Evolutionary conservation across 2,329 filamentous ascomycete genomes (phyloP).

Genomic region (Ophiocordyceps robertsii): DNA sequence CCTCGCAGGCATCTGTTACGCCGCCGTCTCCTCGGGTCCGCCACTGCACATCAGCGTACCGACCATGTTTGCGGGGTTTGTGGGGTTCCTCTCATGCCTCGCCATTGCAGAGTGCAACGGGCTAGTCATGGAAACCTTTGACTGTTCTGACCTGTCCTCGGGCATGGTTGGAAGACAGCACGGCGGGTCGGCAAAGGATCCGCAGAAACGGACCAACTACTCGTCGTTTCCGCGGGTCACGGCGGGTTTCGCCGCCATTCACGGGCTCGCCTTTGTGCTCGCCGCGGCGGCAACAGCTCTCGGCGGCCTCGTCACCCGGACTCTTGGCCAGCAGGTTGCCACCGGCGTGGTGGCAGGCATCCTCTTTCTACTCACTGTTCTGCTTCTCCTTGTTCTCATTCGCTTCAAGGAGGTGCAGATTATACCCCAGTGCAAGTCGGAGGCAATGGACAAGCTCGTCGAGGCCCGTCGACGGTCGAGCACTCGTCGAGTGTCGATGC

Average conservation of each 20-base stretch:
- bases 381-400: constrained; percentile 48
- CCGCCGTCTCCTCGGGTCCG: constrained; percentile 50
- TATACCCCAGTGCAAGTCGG: constrained; percentile 46
- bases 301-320: constrained; percentile 53
- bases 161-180: constrained; percentile 49
- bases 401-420: constrained; percentile 56
- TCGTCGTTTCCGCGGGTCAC: constrained; percentile 62
- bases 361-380: constrained; percentile 47
- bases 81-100: constrained; percentile 60
- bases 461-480: constrained; percentile 34
- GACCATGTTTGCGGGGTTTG: constrained; percentile 48
- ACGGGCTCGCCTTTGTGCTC: constrained; percentile 54
- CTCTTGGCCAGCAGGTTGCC: constrained; percentile 51
- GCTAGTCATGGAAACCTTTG: constrained; percentile 68
- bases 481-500: constrained; percentile 28
- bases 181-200: constrained; percentile 21
- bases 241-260: constrained; percentile 58
- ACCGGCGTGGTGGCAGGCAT: constrained; percentile 58
- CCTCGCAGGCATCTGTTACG: constrained; percentile 52
- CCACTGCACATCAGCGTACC: constrained; percentile 48
- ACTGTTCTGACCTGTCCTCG: constrained; percentile 65
- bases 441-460: constrained; percentile 39
- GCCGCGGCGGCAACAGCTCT: constrained; percentile 56
- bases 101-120: constrained; percentile 66
- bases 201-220: constrained; percentile 49